Evolutionary conservation across 2,329 filamentous ascomycete genomes (phyloP).

Genomic region (Talaromyces pinophilus): DNA sequence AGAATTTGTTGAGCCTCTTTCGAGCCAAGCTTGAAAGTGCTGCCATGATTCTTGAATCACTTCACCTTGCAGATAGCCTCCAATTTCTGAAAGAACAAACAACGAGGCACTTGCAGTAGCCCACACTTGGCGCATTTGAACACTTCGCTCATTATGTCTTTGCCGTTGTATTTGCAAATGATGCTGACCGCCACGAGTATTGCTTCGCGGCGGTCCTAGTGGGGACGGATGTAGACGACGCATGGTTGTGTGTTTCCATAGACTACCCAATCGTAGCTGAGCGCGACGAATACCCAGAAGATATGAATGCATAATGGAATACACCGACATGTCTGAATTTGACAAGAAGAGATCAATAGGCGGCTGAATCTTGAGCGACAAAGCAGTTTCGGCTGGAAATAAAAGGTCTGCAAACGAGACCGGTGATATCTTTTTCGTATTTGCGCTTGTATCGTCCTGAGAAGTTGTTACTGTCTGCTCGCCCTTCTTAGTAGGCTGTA

Average conservation of each 20-base stretch:
- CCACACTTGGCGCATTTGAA: conserved; percentile 80
- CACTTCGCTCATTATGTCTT: conserved; percentile 63
- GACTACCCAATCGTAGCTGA: conserved; percentile 76
- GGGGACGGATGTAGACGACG: conserved; percentile 76
- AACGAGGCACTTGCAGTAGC: conserved; percentile 83
- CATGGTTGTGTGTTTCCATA: conserved; percentile 83
- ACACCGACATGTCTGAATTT: conserved; percentile 71
- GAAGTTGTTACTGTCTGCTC: conserved; percentile 32
- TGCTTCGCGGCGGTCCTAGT: conserved; percentile 64
- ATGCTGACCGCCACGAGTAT: conserved; percentile 60
- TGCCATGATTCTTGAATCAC: conserved; percentile 80
- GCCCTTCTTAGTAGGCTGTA: conserved; percentile 39
- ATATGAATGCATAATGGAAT: conserved; percentile 84
- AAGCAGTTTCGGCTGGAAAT: conserved; percentile 71
- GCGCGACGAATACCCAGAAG: conserved; percentile 81
- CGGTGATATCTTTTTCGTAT: conserved; percentile 43
- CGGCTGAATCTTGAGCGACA: conserved; percentile 73
- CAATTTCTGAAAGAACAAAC: conserved; percentile 85
- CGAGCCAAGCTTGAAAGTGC: conserved; percentile 75
- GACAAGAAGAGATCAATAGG: conserved; percentile 87
- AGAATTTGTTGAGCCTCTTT: conserved; percentile 42
- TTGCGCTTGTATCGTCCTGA: conserved; percentile 26
- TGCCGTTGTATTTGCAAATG: conserved; percentile 64
- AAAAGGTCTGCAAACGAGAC: conserved; percentile 73
- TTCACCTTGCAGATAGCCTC: conserved; percentile 86